Base-by-base conservation (phyloP, 2,329 filamentous ascomycete species). In the Cladophialophora bantiana region DNA sequence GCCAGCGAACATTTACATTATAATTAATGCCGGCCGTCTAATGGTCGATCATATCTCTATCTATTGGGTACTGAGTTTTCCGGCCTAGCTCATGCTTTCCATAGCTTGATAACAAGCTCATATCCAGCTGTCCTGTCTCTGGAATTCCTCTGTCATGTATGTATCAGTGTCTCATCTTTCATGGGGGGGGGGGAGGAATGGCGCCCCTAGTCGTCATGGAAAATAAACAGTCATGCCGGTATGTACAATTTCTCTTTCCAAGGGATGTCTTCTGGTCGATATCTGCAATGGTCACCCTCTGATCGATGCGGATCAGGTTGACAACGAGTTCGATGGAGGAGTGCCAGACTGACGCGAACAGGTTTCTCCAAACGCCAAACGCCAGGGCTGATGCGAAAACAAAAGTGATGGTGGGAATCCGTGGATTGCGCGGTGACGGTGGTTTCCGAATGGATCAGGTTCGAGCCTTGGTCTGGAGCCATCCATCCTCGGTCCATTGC, bases 401-500 rank as follows among this genome's bases (percentile, higher is more conserved):
- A 10, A 64, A 57, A 42, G 26, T 42, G 10, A 31, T 9, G 34
- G 32, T 45, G 45, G 55, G 62, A 38, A 20, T 35, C 42, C 40
- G 42, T 55, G 15, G 48, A 52, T 26, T 32, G 54, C 61, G 38
- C 63, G 26, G 48, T 20, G 40, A 50, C 48, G n/a, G 32, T 32
- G 35, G 53, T 31, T 52, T 31, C n/a, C 45, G 36, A 26, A 36
- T 31, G 36, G 26, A 48, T 71, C 63, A 74, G 55, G 66, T 70
- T 59, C 71, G 71, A 59, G 67, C 65, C 45, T 69, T 70, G 50
- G 70, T 73, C 54, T 73, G 66, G 15, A 66, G 59, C 72, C 72
- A 74, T 32, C 70, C 72, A 31, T 71, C 64, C 18, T 67, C 55
- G 15, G 64, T 67, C 72, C 72, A 74, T 57, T 68, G 68, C 67